These are phyloP conservation scores for Xylaria sp. DNA, from an alignment of 495 filamentous ascomycete genomes.

Conservation along the genomic window DNA sequence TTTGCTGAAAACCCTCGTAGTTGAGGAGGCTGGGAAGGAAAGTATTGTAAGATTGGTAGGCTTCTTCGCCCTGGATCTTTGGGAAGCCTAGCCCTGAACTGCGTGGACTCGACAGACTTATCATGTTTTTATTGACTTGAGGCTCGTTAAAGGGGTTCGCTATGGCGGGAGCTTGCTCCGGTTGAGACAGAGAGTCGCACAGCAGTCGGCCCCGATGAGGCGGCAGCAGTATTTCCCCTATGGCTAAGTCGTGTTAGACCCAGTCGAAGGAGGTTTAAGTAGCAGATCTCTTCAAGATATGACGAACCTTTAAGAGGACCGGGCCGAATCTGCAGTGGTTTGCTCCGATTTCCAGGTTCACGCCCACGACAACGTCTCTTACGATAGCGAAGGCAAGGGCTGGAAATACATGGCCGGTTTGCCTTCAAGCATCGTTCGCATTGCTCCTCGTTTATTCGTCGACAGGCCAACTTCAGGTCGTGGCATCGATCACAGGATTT, in stretches of 20 bases:
- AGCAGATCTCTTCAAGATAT: not conserved
- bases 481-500: conserved; percentile 25
- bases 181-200: conserved; percentile 21
- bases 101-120: not conserved
- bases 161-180: not conserved
- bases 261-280: not conserved
- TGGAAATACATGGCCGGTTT: conserved; percentile 3
- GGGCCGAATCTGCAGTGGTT: conserved; percentile 9
- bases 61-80: not conserved
- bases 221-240: not conserved
- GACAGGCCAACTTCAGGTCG: conserved; percentile 1
- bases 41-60: not conserved
- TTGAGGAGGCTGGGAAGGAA: not conserved
- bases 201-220: not conserved
- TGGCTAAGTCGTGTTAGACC: not conserved
- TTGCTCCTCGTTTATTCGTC: not conserved
- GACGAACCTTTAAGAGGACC: not conserved
- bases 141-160: not conserved
- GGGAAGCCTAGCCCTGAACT: not conserved
- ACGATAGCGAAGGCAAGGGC: conserved; percentile 14
- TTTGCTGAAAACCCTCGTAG: not conserved
- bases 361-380: not conserved
- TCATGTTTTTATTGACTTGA: not conserved
- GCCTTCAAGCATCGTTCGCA: conserved; percentile 15
- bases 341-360: not conserved